These are phyloP conservation scores for Tricharina praecox DNA, from an alignment of 495 filamentous ascomycete species.

Conservation along the genomic window DNA sequence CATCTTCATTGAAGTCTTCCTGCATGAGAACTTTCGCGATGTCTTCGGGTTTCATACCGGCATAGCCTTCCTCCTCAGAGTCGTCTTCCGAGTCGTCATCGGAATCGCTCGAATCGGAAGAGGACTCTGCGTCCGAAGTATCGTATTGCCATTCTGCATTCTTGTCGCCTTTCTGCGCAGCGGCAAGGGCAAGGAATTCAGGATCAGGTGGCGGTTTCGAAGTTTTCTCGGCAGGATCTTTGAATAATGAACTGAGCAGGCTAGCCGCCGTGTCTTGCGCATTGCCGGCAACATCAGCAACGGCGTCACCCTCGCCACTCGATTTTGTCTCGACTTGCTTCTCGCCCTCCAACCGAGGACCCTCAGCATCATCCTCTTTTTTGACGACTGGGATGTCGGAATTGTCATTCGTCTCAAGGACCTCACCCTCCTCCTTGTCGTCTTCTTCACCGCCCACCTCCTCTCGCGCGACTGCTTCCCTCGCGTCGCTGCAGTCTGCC, in stretches of 20 bases:
- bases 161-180: slow-evolving; percentile 38
- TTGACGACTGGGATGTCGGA: too few relatives aligned
- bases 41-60: slow-evolving; percentile 57
- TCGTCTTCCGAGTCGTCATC: slow-evolving; percentile 41
- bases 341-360: too few relatives aligned
- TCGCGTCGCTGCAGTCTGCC: neutral
- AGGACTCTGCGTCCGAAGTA: slow-evolving; percentile 12
- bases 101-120: slow-evolving; percentile 28
- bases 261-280: too few relatives aligned
- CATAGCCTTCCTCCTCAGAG: slow-evolving; percentile 49
- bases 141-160: slow-evolving; percentile 41
- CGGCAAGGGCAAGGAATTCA: slow-evolving; percentile 29
- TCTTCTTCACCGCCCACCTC: neutral
- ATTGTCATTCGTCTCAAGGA: too few relatives aligned
- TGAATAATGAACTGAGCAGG: too few relatives aligned
- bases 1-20: slow-evolving; percentile 55
- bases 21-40: slow-evolving; percentile 67
- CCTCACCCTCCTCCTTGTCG: neutral
- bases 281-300: too few relatives aligned
- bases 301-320: too few relatives aligned
- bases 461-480: neutral
- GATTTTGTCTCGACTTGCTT: too few relatives aligned
- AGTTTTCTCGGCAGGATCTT: neutral
- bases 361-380: too few relatives aligned
- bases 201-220: slow-evolving; percentile 13